Evolutionary conservation across 768 basidiomycete species (phyloP), one percentile per base, ranked within the genome.

Genomic region (Leccinum subtestaceum): DNA sequence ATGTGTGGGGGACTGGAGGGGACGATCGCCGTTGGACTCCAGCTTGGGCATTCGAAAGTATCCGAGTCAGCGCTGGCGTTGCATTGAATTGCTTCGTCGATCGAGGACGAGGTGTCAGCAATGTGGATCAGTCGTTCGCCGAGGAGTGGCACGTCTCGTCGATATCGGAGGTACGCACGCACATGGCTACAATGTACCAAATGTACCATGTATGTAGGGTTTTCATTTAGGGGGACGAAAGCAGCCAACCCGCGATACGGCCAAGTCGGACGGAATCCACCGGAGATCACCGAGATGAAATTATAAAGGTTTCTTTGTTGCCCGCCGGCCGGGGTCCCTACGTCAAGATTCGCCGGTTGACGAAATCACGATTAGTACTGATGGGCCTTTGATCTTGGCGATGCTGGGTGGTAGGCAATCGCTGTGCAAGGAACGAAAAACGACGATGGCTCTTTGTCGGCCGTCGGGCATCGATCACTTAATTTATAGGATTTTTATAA

Each of bases 231-330:
- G 13, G 34, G 2, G 11, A 27, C 47, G 7, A n/a, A 46, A 53
- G 54, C 19, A 49, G 52, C 55, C 53, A 47, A 56, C 49, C 19
- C 19, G 52, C 55, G 43, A 46, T 43, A 55, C 31, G n/a, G 12
- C 56, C 34, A 23, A 45, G 52, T 45, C 50, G 40, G 36, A 52
- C 43, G 68, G 69, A 59, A 43, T n/a, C 17, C n/a, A 43, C n/a
- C 40, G 40, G 40, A 10, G 55, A 64, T 68, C 60, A 60, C 68
- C 69, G 68, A 63, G 65, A 70, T 70, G 66, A 70, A 68, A 62
- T 61, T 60, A 52, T 43, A 56, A 38, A 38, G 38, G 38, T 43
- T 43, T 43, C 40, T 43, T 43, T 43, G 40, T 43, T 43, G n/a
- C 40, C 8, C 40, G 40, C 17, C 40, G 40, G 40, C 40, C 40